These are phyloP conservation scores for Petunia hybrid DNA, from an alignment of 305 asterid species.

Conservation along the genomic window DNA sequence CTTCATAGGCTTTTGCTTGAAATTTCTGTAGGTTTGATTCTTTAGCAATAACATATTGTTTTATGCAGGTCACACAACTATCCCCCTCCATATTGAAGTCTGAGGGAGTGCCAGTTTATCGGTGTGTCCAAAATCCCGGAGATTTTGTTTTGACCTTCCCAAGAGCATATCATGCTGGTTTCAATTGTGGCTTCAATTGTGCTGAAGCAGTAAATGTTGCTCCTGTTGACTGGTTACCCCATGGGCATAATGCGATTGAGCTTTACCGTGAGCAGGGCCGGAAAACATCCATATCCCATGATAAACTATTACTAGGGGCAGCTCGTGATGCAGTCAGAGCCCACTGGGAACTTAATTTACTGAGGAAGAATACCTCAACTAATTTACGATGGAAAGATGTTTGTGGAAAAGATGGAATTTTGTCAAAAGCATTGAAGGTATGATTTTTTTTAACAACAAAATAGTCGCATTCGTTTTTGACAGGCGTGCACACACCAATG, in stretches of 20 bases:
- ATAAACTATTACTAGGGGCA: constrained; percentile 86
- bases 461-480: neutral
- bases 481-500: constrained; percentile 1
- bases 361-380: constrained; percentile 60
- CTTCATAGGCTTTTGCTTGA: constrained; percentile 24
- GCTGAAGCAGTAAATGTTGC: constrained; percentile 97
- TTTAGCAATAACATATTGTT: constrained; percentile 18
- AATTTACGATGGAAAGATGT: constrained; percentile 81
- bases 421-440: constrained; percentile 83
- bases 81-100: constrained; percentile 74
- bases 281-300: constrained; percentile 82
- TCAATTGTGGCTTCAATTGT: constrained; percentile 85
- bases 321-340: constrained; percentile 93
- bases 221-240: constrained; percentile 93
- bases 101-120: constrained; percentile 84
- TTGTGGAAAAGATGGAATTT: constrained; percentile 83
- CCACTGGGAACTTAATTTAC: constrained; percentile 79
- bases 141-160: constrained; percentile 90
- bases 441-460: neutral
- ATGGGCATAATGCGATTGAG: constrained; percentile 85
- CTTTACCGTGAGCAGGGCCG: constrained; percentile 77
- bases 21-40: constrained; percentile 19
- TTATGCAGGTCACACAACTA: constrained; percentile 84
- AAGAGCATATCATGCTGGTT: constrained; percentile 91
- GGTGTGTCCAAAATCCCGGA: constrained; percentile 86